Evolutionary conservation across 2,329 filamentous ascomycete genomes (phyloP).

Genomic region (Talaromyces sp.): DNA sequence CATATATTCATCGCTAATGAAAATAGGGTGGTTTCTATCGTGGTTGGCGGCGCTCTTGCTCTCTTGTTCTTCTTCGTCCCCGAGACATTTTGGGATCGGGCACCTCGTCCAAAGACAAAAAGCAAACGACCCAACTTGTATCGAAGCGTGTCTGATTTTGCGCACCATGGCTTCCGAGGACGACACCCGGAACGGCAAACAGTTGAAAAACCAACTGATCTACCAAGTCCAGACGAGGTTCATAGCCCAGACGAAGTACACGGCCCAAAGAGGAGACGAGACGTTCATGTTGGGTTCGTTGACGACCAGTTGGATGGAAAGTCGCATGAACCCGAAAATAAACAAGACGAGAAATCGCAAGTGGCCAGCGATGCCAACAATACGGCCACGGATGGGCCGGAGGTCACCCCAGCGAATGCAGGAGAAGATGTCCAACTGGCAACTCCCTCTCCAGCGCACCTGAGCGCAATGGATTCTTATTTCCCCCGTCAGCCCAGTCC

Average conservation of each 20-base stretch:
- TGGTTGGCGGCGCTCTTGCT: slow-evolving; percentile 65
- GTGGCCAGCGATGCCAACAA: neutral
- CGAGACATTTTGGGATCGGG: slow-evolving; percentile 92
- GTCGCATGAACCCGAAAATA: neutral
- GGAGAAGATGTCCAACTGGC: slow-evolving; percentile 1
- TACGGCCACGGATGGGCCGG: neutral
- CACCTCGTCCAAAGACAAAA: slow-evolving; percentile 52
- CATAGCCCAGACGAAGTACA: slow-evolving; percentile 15
- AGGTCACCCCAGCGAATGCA: slow-evolving; percentile 15
- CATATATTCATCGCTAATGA: slow-evolving; percentile 17
- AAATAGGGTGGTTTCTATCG: slow-evolving; percentile 70
- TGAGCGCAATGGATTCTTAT: neutral
- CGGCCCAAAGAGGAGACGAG: slow-evolving; percentile 23
- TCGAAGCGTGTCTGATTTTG: slow-evolving; percentile 33
- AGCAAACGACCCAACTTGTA: slow-evolving; percentile 31
- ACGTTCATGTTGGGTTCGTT: slow-evolving; percentile 56
- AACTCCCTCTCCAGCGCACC: neutral
- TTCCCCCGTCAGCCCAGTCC: neutral
- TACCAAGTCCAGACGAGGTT: slow-evolving; percentile 12
- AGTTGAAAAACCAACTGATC: slow-evolving; percentile 12
- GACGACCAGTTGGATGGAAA: slow-evolving; percentile 25
- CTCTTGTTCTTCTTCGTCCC: slow-evolving; percentile 87
- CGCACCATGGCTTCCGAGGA: slow-evolving; percentile 30
- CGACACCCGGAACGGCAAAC: slow-evolving; percentile 20
- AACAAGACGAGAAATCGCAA: neutral